phyloP scores from a whole-genome alignment of 257 asterid species.

The Ajuga chamaepitys region DNA sequence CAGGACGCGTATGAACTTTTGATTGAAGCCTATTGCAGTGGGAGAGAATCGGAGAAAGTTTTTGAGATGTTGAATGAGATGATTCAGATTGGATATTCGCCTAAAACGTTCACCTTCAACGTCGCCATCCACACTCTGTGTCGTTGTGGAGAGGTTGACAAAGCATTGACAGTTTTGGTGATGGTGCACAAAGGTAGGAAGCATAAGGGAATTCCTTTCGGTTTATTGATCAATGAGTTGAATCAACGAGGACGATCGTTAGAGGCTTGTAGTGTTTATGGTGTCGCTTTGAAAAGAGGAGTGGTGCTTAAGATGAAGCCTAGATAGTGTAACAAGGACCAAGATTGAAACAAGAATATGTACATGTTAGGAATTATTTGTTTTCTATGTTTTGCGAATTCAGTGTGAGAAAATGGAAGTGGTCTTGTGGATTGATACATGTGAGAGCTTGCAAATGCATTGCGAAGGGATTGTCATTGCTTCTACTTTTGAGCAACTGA shows the following conservation, averaged over 20 bases:
- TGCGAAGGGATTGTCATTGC: too few relatives aligned
- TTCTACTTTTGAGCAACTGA: too few relatives aligned
- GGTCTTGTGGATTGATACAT: too few relatives aligned
- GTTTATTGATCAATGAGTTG: slow-evolving; percentile 36
- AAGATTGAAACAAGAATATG: background rate
- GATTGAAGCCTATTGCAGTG: slow-evolving; percentile 50
- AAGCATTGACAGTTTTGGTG: slow-evolving; percentile 29
- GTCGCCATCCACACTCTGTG: slow-evolving; percentile 36
- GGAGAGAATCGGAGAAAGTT: slow-evolving; percentile 25
- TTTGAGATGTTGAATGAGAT: slow-evolving; percentile 34
- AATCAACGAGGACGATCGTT: slow-evolving; percentile 28
- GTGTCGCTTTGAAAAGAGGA: slow-evolving; percentile 47
- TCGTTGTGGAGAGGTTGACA: slow-evolving; percentile 30
- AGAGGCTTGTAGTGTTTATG: slow-evolving; percentile 40
- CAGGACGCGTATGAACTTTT: slow-evolving; percentile 41
- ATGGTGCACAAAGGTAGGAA: slow-evolving; percentile 31
- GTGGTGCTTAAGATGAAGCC: slow-evolving; percentile 41
- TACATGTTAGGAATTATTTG: too few relatives aligned
- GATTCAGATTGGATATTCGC: slow-evolving; percentile 42
- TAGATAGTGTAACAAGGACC: background rate
- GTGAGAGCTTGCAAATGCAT: too few relatives aligned
- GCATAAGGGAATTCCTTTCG: slow-evolving; percentile 31
- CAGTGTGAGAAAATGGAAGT: too few relatives aligned
- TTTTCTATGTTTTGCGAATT: too few relatives aligned
- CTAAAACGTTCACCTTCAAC: slow-evolving; percentile 48